A percentile compares a stretch with the other conserved stretches of the same genome.
phyloP scores from a whole-genome alignment of 148 eudicot genomes.

The Cornus controversa region DNA sequence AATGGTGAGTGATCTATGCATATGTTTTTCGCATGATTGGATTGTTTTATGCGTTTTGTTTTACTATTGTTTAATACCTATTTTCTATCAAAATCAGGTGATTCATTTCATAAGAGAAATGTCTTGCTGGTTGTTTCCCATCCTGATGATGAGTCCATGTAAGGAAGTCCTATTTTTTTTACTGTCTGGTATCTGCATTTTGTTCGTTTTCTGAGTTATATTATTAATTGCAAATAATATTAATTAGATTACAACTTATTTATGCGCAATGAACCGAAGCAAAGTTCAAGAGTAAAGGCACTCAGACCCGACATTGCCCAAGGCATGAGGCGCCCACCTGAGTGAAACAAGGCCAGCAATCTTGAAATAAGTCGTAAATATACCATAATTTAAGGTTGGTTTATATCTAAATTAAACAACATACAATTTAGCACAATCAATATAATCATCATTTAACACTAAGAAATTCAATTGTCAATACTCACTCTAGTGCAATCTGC shows the following conservation, averaged over 20 bases:
- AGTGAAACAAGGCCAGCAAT: not conserved
- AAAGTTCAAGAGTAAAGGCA: too few species aligned
- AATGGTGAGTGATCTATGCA: slow-evolving; percentile 10
- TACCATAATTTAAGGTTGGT: too few species aligned
- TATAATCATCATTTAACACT: too few species aligned
- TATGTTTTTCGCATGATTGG: not conserved
- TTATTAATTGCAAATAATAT: not conserved
- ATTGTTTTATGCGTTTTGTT: not conserved
- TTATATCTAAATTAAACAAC: too few species aligned
- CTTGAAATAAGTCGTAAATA: too few species aligned
- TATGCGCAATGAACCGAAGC: too few species aligned
- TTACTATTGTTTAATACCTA: not conserved
- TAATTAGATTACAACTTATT: too few species aligned
- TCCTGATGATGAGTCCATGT: slow-evolving; percentile 99
- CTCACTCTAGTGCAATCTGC: too few species aligned
- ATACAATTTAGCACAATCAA: too few species aligned
- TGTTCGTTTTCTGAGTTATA: not conserved
- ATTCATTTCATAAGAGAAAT: slow-evolving; percentile 35
- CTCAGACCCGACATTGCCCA: too few species aligned
- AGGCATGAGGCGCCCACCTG: not conserved
- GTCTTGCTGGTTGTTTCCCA: slow-evolving; percentile 85
- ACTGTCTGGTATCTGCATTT: not conserved
- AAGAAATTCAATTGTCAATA: too few species aligned
- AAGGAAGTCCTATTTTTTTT: slow-evolving; percentile 12
- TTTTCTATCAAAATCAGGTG: slow-evolving; percentile 24